These are phyloP conservation scores for Mortierella antarctica DNA, from an alignment of 192 early-diverging fungal species.

Conservation along the genomic window DNA sequence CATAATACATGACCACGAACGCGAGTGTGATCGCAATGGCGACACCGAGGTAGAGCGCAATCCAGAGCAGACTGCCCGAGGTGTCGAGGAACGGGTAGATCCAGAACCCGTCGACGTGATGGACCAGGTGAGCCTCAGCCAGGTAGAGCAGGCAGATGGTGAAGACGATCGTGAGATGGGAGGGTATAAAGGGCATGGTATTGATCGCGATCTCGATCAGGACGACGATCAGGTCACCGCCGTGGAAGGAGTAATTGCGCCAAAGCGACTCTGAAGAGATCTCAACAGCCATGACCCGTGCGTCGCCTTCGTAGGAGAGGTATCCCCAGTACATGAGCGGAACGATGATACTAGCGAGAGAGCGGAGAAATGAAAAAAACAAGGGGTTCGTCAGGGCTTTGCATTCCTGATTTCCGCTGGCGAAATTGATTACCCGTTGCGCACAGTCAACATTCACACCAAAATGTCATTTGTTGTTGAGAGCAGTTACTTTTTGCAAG, in stretches of 20 bases:
- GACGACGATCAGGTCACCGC: constrained; percentile 41
- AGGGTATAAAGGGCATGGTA: constrained; percentile 42
- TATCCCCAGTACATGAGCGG: constrained; percentile 46
- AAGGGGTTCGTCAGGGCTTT: not conserved
- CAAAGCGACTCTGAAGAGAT: constrained; percentile 5
- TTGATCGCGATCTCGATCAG: constrained; percentile 35
- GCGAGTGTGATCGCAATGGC: constrained; percentile 24
- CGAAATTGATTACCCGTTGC: constrained; percentile 23
- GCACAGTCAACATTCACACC: constrained; percentile 11
- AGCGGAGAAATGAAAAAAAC: not conserved
- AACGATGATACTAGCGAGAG: constrained; percentile 30
- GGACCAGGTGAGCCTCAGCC: constrained; percentile 25
- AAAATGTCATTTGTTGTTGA: not conserved
- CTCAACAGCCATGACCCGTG: constrained; percentile 21
- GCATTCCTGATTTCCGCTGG: not conserved
- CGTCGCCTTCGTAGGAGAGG: constrained; percentile 9
- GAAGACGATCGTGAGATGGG: constrained; percentile 23
- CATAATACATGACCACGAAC: constrained; percentile 28
- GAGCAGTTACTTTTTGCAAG: not conserved
- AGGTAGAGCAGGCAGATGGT: constrained; percentile 30
- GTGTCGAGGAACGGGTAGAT: constrained; percentile 49
- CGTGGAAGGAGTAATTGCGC: constrained; percentile 50
- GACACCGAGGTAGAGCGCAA: constrained; percentile 26
- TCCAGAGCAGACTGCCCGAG: constrained; percentile 22
- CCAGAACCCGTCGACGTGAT: constrained; percentile 40